phyloP scores from a whole-genome alignment of 169 alveolate species.

The Babesia sp. region DNA sequence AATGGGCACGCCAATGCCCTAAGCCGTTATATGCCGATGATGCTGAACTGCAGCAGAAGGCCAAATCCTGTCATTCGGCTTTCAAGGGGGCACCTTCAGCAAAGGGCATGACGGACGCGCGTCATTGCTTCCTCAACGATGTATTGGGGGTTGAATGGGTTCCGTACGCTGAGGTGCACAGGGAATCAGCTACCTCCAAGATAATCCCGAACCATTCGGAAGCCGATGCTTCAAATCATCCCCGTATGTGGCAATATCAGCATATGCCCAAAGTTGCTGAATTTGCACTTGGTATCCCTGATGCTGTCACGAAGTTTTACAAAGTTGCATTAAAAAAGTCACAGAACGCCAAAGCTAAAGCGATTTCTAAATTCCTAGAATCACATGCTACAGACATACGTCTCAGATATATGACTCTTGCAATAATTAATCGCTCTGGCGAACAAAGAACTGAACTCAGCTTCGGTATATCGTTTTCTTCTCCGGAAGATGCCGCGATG shows the following conservation, averaged over 20 bases:
- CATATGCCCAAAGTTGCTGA: conserved; percentile 38
- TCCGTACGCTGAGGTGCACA: conserved; percentile 37
- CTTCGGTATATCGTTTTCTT: conserved; percentile 11
- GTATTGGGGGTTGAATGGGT: conserved; percentile 17
- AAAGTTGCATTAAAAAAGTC: neutral
- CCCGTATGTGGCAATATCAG: conserved; percentile 27
- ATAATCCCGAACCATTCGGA: neutral
- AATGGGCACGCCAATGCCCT: conserved; percentile 58
- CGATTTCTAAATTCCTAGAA: neutral
- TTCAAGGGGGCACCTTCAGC: neutral
- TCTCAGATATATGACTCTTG: neutral
- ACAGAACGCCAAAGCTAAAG: neutral
- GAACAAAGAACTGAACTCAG: neutral
- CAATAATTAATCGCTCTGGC: neutral
- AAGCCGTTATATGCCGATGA: conserved; percentile 39
- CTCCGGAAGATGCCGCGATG: neutral
- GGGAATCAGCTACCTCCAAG: conserved; percentile 7
- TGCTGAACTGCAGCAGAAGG: neutral
- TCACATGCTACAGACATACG: neutral
- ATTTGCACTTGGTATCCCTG: conserved; percentile 13
- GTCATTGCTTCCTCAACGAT: conserved; percentile 46
- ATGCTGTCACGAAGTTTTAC: neutral
- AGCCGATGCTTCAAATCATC: neutral
- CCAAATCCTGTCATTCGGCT: neutral
- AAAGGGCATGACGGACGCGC: neutral